Evolutionary conservation across 2,329 filamentous ascomycete species (phyloP).

Genomic region (Ambrosiella beaveri): DNA sequence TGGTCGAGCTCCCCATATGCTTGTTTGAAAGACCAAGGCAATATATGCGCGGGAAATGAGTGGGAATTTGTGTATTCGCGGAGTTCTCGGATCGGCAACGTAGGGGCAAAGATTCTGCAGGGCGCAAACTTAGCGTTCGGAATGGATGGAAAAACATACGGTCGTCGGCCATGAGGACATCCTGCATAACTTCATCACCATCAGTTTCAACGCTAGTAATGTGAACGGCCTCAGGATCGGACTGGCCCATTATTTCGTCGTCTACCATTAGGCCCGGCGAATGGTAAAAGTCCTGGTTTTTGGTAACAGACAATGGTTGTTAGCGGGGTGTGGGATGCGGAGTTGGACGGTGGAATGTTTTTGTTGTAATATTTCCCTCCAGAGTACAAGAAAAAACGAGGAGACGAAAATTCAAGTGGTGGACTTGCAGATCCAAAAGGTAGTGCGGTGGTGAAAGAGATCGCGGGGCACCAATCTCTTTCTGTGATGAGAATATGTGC

Average conservation of each 20-base stretch:
- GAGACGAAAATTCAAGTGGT: too few relatives aligned
- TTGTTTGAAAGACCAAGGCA: too few relatives aligned
- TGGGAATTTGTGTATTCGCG: neutral
- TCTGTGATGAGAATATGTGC: too few relatives aligned
- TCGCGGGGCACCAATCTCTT: too few relatives aligned
- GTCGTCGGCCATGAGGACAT: constrained; percentile 9
- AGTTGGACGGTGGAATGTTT: neutral
- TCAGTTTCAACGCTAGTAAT: constrained; percentile 6
- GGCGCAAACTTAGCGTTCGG: neutral
- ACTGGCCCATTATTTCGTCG: constrained; percentile 9
- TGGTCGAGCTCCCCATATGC: too few relatives aligned
- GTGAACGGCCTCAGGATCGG: constrained; percentile 6
- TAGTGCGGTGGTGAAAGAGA: too few relatives aligned
- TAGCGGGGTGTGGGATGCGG: neutral
- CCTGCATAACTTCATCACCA: constrained; percentile 6
- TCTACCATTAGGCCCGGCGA: constrained; percentile 8
- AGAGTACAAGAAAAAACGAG: too few relatives aligned
- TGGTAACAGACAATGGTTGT: neutral
- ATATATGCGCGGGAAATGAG: too few relatives aligned
- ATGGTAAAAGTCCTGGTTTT: constrained; percentile 4
- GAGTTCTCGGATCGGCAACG: neutral
- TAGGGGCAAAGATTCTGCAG: neutral
- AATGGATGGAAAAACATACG: constrained; percentile 5
- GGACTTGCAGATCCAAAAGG: too few relatives aligned
- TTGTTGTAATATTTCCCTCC: too few relatives aligned